These are phyloP conservation scores for Hortiboletus campestris DNA, from an alignment of 768 basidiomycete genomes.

Conservation along the genomic window DNA sequence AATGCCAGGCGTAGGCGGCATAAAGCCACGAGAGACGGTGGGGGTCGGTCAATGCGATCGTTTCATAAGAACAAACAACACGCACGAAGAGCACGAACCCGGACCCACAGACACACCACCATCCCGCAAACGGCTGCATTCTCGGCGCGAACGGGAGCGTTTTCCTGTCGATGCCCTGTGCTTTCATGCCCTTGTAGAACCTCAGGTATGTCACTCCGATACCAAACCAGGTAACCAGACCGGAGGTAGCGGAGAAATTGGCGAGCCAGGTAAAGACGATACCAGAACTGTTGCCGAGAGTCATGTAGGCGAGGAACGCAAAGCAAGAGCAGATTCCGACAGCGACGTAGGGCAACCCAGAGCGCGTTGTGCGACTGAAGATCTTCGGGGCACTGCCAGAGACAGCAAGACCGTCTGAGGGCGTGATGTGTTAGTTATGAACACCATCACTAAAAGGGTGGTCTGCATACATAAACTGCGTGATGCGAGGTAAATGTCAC, in stretches of 20 bases:
- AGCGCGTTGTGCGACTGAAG: constrained; percentile 39
- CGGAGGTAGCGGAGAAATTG: constrained; percentile 36
- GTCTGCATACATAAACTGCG: not conserved
- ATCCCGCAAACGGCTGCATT: constrained; percentile 43
- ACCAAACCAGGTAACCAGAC: constrained; percentile 44
- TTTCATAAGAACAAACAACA: not conserved
- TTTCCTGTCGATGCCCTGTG: constrained; percentile 47
- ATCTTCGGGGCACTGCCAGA: constrained; percentile 54
- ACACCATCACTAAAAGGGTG: not conserved
- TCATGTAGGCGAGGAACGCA: constrained; percentile 42
- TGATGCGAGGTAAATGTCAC: constrained; percentile 4
- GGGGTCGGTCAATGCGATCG: not conserved
- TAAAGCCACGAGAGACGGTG: no score
- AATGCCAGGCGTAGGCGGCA: not conserved
- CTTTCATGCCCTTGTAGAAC: constrained; percentile 45
- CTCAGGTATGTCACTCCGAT: constrained; percentile 47
- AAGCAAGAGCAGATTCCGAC: constrained; percentile 30
- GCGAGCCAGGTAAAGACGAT: constrained; percentile 44
- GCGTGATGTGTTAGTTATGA: constrained; percentile 10
- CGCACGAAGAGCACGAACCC: constrained; percentile 37
- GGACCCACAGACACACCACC: constrained; percentile 33
- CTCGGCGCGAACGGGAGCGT: constrained; percentile 45
- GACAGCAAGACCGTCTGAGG: constrained; percentile 51
- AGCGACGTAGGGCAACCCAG: constrained; percentile 47
- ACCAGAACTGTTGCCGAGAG: constrained; percentile 33